Conservation (phyloP, 164 flowering plant species). For the Kingdonia uniflora region DNA sequence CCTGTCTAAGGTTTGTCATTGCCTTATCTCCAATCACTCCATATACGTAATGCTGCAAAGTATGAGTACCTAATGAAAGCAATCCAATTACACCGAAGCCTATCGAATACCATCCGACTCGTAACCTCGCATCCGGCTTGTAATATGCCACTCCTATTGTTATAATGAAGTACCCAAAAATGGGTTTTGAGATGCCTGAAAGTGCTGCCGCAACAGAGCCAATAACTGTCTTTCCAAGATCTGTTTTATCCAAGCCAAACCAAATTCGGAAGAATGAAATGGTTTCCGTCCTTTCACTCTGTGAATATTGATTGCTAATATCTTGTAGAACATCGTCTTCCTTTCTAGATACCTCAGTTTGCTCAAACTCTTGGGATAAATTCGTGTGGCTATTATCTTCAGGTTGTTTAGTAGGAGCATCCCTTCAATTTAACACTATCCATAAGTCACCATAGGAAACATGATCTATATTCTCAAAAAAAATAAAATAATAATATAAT, state of each 20-base stretch:
- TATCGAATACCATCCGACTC: conserved; percentile 40
- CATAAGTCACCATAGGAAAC: no score
- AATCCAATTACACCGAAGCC: conserved; percentile 36
- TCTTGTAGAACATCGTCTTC: conserved; percentile 4
- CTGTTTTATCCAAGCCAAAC: conserved; percentile 18
- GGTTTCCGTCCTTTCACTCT: conserved; percentile 8
- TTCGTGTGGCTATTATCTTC: conserved; percentile 4
- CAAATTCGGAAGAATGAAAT: conserved; percentile 19
- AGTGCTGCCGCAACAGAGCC: conserved; percentile 60
- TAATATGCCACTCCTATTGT: conserved; percentile 64
- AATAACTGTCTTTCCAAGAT: conserved; percentile 25
- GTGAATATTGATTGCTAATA: conserved; percentile 5
- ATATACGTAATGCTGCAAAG: conserved; percentile 56
- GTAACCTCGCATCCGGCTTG: conserved; percentile 18
- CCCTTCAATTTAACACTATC: conserved; percentile 17
- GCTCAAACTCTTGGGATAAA: conserved; percentile 15
- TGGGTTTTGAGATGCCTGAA: conserved; percentile 67
- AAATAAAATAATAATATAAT: no score
- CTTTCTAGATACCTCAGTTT: conserved; percentile 12
- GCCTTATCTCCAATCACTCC: conserved; percentile 66
- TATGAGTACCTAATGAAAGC: conserved; percentile 44
- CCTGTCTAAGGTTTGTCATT: conserved; percentile 46
- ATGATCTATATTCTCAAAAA: no score
- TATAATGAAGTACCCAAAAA: conserved; percentile 65
- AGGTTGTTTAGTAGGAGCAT: conserved; percentile 16